phyloP scores from a whole-genome alignment of 495 filamentous ascomycete species.

The Bacidia gigantensis region DNA sequence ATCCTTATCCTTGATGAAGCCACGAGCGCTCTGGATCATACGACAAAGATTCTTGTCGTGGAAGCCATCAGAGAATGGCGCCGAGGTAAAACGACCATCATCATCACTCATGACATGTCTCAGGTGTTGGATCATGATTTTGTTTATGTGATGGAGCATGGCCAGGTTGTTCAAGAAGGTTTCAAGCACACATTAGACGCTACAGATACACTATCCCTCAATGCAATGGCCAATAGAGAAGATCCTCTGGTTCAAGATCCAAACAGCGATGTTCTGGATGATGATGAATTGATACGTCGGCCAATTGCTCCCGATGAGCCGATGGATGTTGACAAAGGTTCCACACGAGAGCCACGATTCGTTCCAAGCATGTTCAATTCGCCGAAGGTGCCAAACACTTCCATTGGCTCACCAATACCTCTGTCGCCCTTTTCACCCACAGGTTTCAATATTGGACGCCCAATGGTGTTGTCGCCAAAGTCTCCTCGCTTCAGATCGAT shows the following conservation, averaged over 20 bases:
- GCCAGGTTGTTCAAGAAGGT: conserved; percentile 56
- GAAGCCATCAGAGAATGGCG: conserved; percentile 57
- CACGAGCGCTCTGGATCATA: conserved; percentile 66
- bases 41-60: conserved; percentile 56
- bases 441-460: neutral
- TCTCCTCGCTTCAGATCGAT: neutral
- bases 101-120: conserved; percentile 79
- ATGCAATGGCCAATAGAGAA: neutral
- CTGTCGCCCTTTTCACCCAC: neutral
- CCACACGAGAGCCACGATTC: neutral
- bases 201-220: no score
- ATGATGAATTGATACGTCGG: neutral
- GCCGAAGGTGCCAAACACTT: neutral
- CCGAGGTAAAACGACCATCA: conserved; percentile 62
- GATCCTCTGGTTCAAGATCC: neutral
- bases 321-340: neutral
- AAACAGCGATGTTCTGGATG: neutral
- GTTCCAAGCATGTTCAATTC: neutral
- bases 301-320: neutral
- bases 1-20: conserved; percentile 77
- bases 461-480: neutral
- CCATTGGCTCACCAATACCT: neutral
- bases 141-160: conserved; percentile 67
- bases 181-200: conserved; percentile 23
- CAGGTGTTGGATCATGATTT: conserved; percentile 65